Base-by-base conservation (phyloP, 2,329 filamentous ascomycete species). In the Thermoascus crustaceus region DNA sequence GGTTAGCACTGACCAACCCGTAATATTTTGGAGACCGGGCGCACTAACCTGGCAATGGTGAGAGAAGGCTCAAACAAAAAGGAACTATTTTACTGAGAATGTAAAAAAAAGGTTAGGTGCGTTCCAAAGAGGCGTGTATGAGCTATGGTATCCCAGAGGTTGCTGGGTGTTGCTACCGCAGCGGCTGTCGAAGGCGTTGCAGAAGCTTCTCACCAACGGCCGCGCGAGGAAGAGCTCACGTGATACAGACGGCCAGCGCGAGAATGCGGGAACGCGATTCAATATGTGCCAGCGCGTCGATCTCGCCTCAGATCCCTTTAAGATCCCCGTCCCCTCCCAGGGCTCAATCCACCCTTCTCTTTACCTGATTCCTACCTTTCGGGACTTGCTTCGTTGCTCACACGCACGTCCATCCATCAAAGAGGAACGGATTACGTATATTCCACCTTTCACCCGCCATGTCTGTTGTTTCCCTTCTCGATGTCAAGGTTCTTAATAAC, bases 401-500 rank as follows among this genome's bases (percentile, higher is more conserved):
- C 10, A 13, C 18, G 26, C 26, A 29, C 6, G 26, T 17, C 7
- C n/a, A 7, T 16, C 26, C 13, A 13, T 2, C 26, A 7, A 5
- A 13, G n/a, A 16, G 18, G 26, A 8, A 26, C 24, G 9, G 18
- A 16, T 17, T 29, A 11, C 26, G 18, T 29, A 29, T 29, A 29
- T 36, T 30, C 42, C 38, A 14, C 46, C 38, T 17, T 41, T 42
- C 35, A 43, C 47, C 41, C 68, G 75, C 58, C 48, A 95, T 95
- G 91, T 95, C 91, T 58, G 85, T 95, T 58, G 88, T 98, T 46
- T 94, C 88, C 50, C 80, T 98, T 41, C 78, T 98, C 49, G 89
- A 89, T 57, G 91, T 98, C 55, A 85, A 91, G 65, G 85, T 98
- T 51, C 74, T 87, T 61, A 96, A 98, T 76, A 98, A 98, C 70